A percentile compares a stretch with the other conserved stretches of the same genome.
Conservation (phyloP, 352 stramenopile species). For the Phytophthora pluvialis region DNA sequence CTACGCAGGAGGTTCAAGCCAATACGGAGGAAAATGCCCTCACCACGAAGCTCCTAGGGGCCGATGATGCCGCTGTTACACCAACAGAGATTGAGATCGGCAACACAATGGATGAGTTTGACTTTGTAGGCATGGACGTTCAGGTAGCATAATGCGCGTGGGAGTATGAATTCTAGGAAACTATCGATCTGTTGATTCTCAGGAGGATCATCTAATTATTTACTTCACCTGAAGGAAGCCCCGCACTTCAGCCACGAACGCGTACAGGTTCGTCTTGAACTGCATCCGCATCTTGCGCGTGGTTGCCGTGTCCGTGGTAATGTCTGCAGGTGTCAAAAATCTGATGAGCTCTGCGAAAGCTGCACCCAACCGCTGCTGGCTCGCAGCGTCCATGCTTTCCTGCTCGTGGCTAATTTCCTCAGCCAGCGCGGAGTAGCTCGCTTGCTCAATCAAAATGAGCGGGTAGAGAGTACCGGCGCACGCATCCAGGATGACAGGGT, state of each 20-base stretch:
- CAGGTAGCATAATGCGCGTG: slow-evolving; percentile 9
- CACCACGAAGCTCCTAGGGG: slow-evolving; percentile 46
- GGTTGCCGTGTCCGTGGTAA: slow-evolving; percentile 60
- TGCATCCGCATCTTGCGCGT: slow-evolving; percentile 74
- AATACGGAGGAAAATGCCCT: slow-evolving; percentile 42
- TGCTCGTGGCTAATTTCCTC: slow-evolving; percentile 74
- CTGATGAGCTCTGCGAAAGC: slow-evolving; percentile 73
- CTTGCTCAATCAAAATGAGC: slow-evolving; percentile 82
- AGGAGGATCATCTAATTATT: slow-evolving; percentile 18
- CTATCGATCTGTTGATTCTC: slow-evolving; percentile 2
- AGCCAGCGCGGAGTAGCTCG: slow-evolving; percentile 69
- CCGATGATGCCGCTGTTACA: slow-evolving; percentile 20
- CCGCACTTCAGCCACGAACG: slow-evolving; percentile 81
- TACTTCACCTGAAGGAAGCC: slow-evolving; percentile 88
- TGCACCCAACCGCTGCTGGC: slow-evolving; percentile 59
- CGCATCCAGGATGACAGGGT: slow-evolving; percentile 72
- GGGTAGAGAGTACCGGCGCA: slow-evolving; percentile 76
- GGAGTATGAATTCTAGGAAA: slow-evolving; percentile 1
- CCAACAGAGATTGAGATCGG: slow-evolving; percentile 8
- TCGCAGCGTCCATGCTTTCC: slow-evolving; percentile 37
- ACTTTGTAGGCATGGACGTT: slow-evolving; percentile 32
- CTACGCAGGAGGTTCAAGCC: slow-evolving; percentile 44
- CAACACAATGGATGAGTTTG: slow-evolving; percentile 43
- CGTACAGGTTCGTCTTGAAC: slow-evolving; percentile 87
- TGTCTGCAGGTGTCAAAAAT: slow-evolving; percentile 68